Percentiles rank a stretch among this genome's conserved stretches.
These are phyloP conservation scores for Colletotrichum sp. DNA, from an alignment of 2,329 filamentous ascomycete genomes.

Conservation along the genomic window DNA sequence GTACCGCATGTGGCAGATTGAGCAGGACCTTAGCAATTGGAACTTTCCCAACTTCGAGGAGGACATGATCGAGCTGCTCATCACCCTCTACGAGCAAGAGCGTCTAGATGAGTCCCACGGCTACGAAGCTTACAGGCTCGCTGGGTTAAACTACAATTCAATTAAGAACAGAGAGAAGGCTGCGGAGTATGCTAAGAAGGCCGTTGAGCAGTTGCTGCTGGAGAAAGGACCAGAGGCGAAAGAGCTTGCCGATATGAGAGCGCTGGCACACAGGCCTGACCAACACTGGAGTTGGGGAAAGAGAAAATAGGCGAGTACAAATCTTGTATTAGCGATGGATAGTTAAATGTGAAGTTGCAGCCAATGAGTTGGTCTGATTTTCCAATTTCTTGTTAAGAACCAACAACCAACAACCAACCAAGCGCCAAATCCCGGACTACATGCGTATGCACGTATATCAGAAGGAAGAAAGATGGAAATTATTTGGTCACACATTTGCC, in stretches of 20 bases:
- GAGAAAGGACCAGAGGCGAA: conserved; percentile 7
- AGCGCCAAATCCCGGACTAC: background rate
- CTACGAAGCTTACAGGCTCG: conserved; percentile 39
- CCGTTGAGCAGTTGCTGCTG: conserved; percentile 38
- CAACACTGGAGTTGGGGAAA: conserved; percentile 19
- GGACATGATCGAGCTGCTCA: conserved; percentile 21
- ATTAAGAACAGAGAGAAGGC: conserved; percentile 41
- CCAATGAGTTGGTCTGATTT: background rate
- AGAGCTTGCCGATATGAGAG: conserved; percentile 7
- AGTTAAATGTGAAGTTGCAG: background rate
- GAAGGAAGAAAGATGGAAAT: background rate
- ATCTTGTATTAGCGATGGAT: background rate
- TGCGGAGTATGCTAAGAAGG: conserved; percentile 39
- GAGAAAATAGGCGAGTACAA: background rate
- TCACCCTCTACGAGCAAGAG: conserved; percentile 24
- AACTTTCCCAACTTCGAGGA: conserved; percentile 18
- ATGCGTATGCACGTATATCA: background rate
- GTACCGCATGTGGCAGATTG: conserved; percentile 22
- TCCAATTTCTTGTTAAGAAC: background rate
- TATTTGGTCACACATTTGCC: background rate
- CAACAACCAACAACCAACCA: background rate
- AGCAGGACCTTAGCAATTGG: conserved; percentile 19
- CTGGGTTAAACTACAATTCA: conserved; percentile 43
- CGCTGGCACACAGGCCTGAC: background rate
- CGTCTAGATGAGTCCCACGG: conserved; percentile 26